Evolutionary conservation across 2,329 filamentous ascomycete species (phyloP).

Genomic region (Mariannaea sp.): DNA sequence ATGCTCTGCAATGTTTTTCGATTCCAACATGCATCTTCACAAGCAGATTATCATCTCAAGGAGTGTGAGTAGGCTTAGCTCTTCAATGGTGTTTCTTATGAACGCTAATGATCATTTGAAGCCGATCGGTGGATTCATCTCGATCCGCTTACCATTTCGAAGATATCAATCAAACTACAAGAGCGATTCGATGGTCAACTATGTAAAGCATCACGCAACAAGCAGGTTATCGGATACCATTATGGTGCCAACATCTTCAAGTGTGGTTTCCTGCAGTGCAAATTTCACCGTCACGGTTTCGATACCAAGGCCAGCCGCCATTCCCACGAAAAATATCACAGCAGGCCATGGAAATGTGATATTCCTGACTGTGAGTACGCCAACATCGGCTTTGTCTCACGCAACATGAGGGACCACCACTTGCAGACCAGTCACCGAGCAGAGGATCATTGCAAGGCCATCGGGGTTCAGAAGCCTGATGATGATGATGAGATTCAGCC

Average conservation of each 20-base stretch:
- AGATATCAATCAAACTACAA: neutral
- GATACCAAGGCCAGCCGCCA: neutral
- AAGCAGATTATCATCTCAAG: too few relatives aligned
- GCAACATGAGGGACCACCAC: conserved; percentile 32
- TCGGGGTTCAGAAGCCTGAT: too few relatives aligned
- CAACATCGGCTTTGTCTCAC: conserved; percentile 29
- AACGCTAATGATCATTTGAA: neutral
- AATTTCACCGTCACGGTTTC: neutral
- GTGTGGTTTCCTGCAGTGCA: conserved; percentile 8
- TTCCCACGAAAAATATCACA: conserved; percentile 7
- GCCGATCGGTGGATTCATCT: neutral
- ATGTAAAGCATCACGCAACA: neutral
- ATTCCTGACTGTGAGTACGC: conserved; percentile 28
- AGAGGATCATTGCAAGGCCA: too few relatives aligned
- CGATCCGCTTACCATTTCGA: conserved; percentile 3
- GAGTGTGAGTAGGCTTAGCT: too few relatives aligned
- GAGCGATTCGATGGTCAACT: neutral
- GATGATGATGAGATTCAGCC: neutral
- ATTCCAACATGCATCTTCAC: neutral
- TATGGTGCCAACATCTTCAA: too few relatives aligned
- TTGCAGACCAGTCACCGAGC: conserved; percentile 18
- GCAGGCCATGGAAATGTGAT: conserved; percentile 33
- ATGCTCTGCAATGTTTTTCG: neutral
- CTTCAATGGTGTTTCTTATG: too few relatives aligned
- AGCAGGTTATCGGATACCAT: too few relatives aligned